Percentiles rank a stretch among this genome's conserved stretches.
These are phyloP conservation scores for Daldinia eschscholtzii DNA, from an alignment of 2,329 filamentous ascomycete species.

Conservation along the genomic window DNA sequence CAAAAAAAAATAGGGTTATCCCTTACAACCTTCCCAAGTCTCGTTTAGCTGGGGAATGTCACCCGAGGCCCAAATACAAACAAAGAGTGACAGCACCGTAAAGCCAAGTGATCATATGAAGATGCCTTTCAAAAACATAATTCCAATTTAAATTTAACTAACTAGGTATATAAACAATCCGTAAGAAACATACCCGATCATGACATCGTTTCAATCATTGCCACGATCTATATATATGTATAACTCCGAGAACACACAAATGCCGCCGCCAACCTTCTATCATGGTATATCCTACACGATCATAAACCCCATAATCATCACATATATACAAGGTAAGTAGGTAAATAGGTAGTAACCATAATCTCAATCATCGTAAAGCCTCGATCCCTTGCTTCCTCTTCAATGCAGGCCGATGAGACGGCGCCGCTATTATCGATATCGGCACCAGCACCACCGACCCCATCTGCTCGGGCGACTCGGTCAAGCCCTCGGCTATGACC, in stretches of 20 bases:
- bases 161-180: not conserved
- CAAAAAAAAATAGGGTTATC: too few relatives aligned
- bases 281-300: not conserved
- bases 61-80: not conserved
- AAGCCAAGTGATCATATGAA: not conserved
- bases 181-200: not conserved
- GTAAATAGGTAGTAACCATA: not conserved
- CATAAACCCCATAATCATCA: not conserved
- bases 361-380: not conserved
- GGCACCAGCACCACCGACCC: not conserved
- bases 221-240: not conserved
- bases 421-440: not conserved
- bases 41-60: too few relatives aligned
- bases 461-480: not conserved
- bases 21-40: too few relatives aligned
- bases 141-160: not conserved
- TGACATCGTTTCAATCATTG: not conserved
- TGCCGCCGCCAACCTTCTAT: not conserved
- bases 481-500: not conserved
- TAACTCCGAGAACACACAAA: not conserved
- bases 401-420: not conserved
- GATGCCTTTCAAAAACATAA: not conserved
- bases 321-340: not conserved
- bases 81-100: not conserved
- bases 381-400: slow-evolving; percentile 1